Base-by-base conservation (phyloP, 768 basidiomycete species). In the Scleroderma bovista region DNA sequence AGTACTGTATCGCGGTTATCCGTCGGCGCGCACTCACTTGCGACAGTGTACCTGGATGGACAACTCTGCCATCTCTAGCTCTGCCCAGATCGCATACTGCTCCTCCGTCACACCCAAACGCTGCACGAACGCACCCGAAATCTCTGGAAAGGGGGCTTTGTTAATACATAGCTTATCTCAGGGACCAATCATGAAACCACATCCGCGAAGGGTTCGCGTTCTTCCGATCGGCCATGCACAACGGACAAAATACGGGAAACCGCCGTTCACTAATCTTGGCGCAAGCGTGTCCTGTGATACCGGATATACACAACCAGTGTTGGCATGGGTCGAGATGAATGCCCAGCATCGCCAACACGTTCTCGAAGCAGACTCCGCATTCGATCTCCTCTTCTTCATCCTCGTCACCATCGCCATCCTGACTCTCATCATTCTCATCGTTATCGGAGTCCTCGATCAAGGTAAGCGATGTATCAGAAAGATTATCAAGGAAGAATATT, bases 231-330 rank as follows among this genome's bases (percentile, higher is more conserved):
- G 71, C 63, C 24, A 71, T 61, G 52, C 85, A 86, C 19, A 74
- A 50, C 1, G 84, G 85, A 57, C 84, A 86, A 16, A 75, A 61
- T 22, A 86, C 75, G 1, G 84, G 84, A 44, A 74, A 84, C 20
- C 65, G 71, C 48, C 70, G 71, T 32, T 80, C 78, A 15, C 69
- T 66, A 19, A 85, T 67, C 57, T 75, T 76, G 12, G 75, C 67
- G 29, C 57, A 58, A 4, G 77, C 66, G 38, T 81, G 72, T 10
- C 59, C 54, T 32, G 57, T 63, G 22, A 83, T 59, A 57, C 85
- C 85, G 4, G 63, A 60, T 43, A 75, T 70, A 62, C 85, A 86
- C 52, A 80, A 77, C 11, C 58, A 52, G 56, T 86, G 83, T 12
- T 58, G 59, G 53, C 84, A 86, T 13, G 47, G 64, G 12, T 43